phyloP scores from a whole-genome alignment of 306 rosid species.

The Cyamopsis tetragonoloba region DNA sequence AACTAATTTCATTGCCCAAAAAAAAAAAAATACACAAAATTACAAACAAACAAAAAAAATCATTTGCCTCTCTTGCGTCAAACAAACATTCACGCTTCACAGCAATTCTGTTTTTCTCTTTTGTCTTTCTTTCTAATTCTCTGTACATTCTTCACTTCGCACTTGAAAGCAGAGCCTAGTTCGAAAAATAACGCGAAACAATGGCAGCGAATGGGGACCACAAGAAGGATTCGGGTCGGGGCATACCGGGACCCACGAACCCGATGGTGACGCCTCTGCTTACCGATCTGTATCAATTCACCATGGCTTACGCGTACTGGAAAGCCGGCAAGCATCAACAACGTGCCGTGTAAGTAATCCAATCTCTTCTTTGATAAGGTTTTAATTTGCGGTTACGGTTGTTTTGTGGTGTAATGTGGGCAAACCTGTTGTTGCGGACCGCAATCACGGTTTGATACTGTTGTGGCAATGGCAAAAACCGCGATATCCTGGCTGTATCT shows the following conservation, averaged over 20 bases:
- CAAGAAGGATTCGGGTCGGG: constrained; percentile 29
- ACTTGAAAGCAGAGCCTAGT: background rate
- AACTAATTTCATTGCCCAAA: too few relatives aligned
- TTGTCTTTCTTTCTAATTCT: background rate
- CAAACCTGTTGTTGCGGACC: too few relatives aligned
- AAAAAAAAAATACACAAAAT: background rate
- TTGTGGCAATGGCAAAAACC: too few relatives aligned
- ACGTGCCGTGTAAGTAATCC: constrained; percentile 72
- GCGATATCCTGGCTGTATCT: too few relatives aligned
- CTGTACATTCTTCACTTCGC: background rate
- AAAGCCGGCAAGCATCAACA: constrained; percentile 85
- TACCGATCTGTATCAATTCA: constrained; percentile 88
- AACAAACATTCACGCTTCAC: background rate
- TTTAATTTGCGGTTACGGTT: too few relatives aligned
- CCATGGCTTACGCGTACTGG: constrained; percentile 97
- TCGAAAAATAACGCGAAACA: background rate
- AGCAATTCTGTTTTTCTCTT: background rate
- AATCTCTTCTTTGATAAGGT: too few relatives aligned
- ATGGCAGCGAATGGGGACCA: constrained; percentile 52
- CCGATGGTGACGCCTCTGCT: constrained; percentile 90
- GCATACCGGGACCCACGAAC: constrained; percentile 54
- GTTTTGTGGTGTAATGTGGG: too few relatives aligned
- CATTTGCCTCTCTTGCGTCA: too few relatives aligned
- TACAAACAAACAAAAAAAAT: background rate
- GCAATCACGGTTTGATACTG: too few relatives aligned